Evolutionary conservation across 768 basidiomycete genomes (phyloP).

Genomic region (Hirschioporus abietinus): DNA sequence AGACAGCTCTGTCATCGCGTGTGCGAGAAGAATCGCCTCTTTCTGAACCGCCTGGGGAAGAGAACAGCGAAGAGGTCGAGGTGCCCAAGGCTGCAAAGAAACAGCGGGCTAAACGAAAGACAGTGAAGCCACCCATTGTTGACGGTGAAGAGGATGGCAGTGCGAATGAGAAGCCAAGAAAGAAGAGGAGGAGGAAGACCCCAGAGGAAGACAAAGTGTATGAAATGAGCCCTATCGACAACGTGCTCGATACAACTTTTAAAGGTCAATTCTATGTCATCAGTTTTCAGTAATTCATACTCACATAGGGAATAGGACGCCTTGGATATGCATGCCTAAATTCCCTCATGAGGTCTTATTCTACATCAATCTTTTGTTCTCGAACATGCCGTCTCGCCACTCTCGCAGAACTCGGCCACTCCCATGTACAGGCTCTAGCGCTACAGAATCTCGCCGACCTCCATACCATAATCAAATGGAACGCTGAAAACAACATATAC

Average conservation of each 20-base stretch:
- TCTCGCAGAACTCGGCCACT: slow-evolving; percentile 5
- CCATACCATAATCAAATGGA: slow-evolving; percentile 79
- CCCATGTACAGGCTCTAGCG: slow-evolving; percentile 66
- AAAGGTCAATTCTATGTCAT: slow-evolving; percentile 51
- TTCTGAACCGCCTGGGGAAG: neutral
- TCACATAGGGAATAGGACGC: slow-evolving; percentile 8
- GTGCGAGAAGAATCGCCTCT: neutral
- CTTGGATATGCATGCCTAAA: slow-evolving; percentile 80
- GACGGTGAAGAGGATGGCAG: slow-evolving; percentile 12
- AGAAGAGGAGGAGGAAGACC: slow-evolving; percentile 26
- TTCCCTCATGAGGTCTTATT: slow-evolving; percentile 68
- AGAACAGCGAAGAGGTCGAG: neutral
- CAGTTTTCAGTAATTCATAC: neutral
- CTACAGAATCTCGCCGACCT: slow-evolving; percentile 71
- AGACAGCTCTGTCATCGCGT: neutral
- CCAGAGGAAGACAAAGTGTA: slow-evolving; percentile 48
- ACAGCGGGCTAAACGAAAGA: neutral
- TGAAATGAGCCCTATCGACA: slow-evolving; percentile 61
- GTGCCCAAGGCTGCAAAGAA: neutral
- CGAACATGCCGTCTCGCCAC: slow-evolving; percentile 51
- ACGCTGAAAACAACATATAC: slow-evolving; percentile 78
- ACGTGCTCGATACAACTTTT: slow-evolving; percentile 62
- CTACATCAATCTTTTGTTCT: slow-evolving; percentile 77
- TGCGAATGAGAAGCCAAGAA: slow-evolving; percentile 14
- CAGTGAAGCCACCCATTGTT: neutral